Evolutionary conservation across 495 filamentous ascomycete genomes (phyloP).

Genomic region (Tetracladium setigerum): DNA sequence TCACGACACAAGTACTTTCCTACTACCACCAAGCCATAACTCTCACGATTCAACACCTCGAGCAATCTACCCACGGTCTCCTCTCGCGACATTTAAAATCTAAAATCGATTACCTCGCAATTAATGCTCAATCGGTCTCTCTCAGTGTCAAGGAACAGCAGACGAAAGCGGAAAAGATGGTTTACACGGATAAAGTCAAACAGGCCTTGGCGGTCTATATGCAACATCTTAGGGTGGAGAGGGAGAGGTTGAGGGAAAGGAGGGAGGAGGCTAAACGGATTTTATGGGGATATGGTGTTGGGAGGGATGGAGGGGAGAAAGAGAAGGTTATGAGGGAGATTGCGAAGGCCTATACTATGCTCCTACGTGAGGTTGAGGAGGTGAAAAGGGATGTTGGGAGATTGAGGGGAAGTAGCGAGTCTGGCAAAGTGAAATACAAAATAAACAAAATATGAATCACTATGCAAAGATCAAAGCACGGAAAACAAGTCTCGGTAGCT

Average conservation of each 20-base stretch:
- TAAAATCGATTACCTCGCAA: conserved; percentile 48
- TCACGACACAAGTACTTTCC: conserved; percentile 27
- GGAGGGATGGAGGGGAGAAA: conserved; percentile 27
- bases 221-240: conserved; percentile 43
- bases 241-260: conserved; percentile 38
- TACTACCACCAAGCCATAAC: conserved; percentile 16
- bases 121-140: conserved; percentile 46
- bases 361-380: conserved; percentile 45
- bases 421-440: no score
- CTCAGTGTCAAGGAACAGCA: conserved; percentile 44
- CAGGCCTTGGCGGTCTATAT: conserved; percentile 50
- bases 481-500: no score
- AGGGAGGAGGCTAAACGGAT: conserved; percentile 36
- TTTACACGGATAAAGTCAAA: conserved; percentile 51
- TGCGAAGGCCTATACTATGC: conserved; percentile 49
- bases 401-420: no score
- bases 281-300: conserved; percentile 46
- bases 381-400: conserved; percentile 50
- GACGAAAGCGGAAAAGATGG: conserved; percentile 27
- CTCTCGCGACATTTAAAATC: conserved; percentile 48
- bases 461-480: no score
- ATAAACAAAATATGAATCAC: no score
- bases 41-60: conserved; percentile 29
- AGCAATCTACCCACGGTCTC: conserved; percentile 58
- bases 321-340: conserved; percentile 45